Conservation (phyloP, 345 rosid species). For the Abelmoschus esculentus region DNA sequence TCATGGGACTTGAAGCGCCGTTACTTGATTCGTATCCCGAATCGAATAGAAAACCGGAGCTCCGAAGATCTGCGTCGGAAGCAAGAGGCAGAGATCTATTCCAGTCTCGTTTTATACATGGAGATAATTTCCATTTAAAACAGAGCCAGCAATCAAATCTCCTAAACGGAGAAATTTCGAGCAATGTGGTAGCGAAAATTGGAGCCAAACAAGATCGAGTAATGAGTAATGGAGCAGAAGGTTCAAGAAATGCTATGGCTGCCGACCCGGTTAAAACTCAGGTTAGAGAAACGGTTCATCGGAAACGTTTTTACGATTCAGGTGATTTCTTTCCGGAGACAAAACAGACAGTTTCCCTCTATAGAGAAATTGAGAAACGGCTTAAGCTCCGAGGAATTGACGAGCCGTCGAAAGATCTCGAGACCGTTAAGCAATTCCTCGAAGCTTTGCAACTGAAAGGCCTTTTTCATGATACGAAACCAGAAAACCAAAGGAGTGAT, state of each 20-base stretch:
- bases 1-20: constrained; percentile 79
- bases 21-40: constrained; percentile 46
- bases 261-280: constrained; percentile 39
- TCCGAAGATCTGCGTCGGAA: constrained; percentile 92
- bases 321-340: constrained; percentile 83
- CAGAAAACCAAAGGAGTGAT: constrained; percentile 19
- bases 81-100: constrained; percentile 57
- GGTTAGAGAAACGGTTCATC: constrained; percentile 26
- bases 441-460: constrained; percentile 89
- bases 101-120: constrained; percentile 50
- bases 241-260: constrained; percentile 30
- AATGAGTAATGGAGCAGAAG: constrained; percentile 9
- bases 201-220: constrained; percentile 19
- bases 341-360: constrained; percentile 33
- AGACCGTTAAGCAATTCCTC: constrained; percentile 74
- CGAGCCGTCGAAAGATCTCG: constrained; percentile 69
- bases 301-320: constrained; percentile 60
- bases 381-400: constrained; percentile 59
- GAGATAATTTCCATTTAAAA: constrained; percentile 36
- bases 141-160: constrained; percentile 24
- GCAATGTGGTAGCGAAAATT: constrained; percentile 20
- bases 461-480: constrained; percentile 51
- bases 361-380: constrained; percentile 59
- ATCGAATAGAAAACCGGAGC: constrained; percentile 40
- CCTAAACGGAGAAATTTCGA: constrained; percentile 12